These are phyloP conservation scores for Venturia oleaginea DNA, from an alignment of 2,329 filamentous ascomycete genomes.

Conservation along the genomic window DNA sequence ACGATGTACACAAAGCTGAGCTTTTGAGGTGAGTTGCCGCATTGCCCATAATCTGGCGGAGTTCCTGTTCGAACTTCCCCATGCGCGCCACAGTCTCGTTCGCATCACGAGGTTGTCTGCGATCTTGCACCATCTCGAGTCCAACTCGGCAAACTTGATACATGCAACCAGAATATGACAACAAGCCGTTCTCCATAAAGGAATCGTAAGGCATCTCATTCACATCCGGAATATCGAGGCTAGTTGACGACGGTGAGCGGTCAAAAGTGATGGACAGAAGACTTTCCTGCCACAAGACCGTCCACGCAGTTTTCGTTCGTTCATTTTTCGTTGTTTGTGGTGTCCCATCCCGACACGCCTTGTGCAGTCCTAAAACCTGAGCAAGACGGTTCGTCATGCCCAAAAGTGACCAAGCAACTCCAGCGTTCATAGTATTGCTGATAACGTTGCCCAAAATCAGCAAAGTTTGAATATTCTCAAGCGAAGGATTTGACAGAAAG, in stretches of 20 bases:
- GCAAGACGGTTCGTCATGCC: conserved; percentile 52
- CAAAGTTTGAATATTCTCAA: conserved; percentile 53
- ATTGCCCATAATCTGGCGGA: conserved; percentile 49
- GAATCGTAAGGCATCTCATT: conserved; percentile 38
- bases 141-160: conserved; percentile 48
- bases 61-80: conserved; percentile 47
- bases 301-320: conserved; percentile 44
- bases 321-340: conserved; percentile 34
- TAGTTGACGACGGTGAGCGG: conserved; percentile 45
- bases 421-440: conserved; percentile 56
- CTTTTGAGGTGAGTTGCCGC: conserved; percentile 50
- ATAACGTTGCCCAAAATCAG: conserved; percentile 54
- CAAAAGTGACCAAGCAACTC: conserved; percentile 52
- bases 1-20: conserved; percentile 37
- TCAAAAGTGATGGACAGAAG: conserved; percentile 56
- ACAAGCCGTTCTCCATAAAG: conserved; percentile 37
- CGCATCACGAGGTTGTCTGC: conserved; percentile 44
- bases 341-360: conserved; percentile 46
- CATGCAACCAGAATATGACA: conserved; percentile 50
- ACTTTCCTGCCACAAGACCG: conserved; percentile 56
- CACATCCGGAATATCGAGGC: conserved; percentile 36
- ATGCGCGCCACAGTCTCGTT: conserved; percentile 47
- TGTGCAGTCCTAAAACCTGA: conserved; percentile 51
- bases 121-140: conserved; percentile 50
- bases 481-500: conserved; percentile 51